Conservation (phyloP, 129 eudicot species). For the Flaveria linearis region DNA sequence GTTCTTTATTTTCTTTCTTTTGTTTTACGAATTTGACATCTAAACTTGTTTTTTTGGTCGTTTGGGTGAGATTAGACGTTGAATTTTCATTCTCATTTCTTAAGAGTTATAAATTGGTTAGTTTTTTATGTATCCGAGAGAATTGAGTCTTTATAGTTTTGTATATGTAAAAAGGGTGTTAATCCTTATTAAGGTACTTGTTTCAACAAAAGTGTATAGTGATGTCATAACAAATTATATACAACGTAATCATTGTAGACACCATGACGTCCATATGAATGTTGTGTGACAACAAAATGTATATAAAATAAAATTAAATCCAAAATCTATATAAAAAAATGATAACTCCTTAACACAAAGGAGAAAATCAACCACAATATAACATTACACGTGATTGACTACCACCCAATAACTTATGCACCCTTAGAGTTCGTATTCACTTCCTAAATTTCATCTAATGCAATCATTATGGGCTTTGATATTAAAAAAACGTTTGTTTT, state of each 20-base stretch:
- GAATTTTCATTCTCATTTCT: background rate
- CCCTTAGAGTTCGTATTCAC: no score
- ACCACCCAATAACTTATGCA: constrained; percentile 1
- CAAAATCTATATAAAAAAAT: background rate
- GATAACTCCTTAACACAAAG: background rate
- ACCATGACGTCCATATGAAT: no score
- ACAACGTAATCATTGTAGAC: background rate
- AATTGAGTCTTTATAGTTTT: background rate
- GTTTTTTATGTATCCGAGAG: background rate
- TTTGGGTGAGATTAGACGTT: constrained; percentile 23
- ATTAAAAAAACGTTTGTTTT: no score
- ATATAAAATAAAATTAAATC: background rate
- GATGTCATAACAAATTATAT: background rate
- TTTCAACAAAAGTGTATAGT: background rate
- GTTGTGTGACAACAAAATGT: background rate
- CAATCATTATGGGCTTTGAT: no score
- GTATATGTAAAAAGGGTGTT: background rate
- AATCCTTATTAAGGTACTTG: background rate
- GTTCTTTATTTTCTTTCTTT: background rate
- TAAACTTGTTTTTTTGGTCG: constrained; percentile 20
- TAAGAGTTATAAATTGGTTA: background rate
- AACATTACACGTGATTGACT: constrained; percentile 14
- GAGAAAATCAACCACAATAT: background rate
- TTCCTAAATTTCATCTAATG: background rate
- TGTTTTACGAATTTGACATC: constrained; percentile 1